Conservation (phyloP, 2,329 filamentous ascomycete genomes). For the Colletotrichum neosansevieriae region DNA sequence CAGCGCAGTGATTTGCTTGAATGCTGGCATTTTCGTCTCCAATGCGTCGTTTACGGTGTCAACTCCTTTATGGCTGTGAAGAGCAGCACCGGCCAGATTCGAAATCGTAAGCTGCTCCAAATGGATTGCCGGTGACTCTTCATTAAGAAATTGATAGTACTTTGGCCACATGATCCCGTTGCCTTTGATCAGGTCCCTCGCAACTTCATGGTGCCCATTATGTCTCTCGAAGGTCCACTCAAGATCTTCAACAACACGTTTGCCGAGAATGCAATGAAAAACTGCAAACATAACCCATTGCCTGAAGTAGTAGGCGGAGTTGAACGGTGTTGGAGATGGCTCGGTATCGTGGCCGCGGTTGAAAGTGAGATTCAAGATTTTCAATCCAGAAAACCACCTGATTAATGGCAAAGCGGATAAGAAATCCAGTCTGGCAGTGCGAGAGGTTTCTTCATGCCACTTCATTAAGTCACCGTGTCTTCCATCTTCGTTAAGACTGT, state of each 20-base stretch:
- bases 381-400: not conserved
- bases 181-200: not conserved
- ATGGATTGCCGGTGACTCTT: not conserved
- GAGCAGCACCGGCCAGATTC: not conserved
- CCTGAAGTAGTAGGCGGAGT: not conserved
- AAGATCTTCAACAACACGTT: not conserved
- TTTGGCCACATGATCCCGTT: not conserved
- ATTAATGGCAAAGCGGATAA: not conserved
- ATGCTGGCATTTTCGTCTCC: not conserved
- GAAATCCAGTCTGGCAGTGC: not conserved
- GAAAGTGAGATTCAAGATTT: not conserved
- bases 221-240: not conserved
- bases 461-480: not conserved
- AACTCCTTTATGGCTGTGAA: not conserved
- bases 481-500: too few relatives aligned
- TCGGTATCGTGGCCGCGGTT: not conserved
- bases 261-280: constrained; percentile 9
- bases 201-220: not conserved
- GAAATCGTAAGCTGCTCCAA: constrained; percentile 1
- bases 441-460: not conserved
- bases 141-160: not conserved
- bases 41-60: not conserved
- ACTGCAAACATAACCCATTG: constrained; percentile 6
- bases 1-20: not conserved
- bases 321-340: not conserved